Conservation (phyloP, 768 basidiomycete genomes). For the Mycena filopes region DNA sequence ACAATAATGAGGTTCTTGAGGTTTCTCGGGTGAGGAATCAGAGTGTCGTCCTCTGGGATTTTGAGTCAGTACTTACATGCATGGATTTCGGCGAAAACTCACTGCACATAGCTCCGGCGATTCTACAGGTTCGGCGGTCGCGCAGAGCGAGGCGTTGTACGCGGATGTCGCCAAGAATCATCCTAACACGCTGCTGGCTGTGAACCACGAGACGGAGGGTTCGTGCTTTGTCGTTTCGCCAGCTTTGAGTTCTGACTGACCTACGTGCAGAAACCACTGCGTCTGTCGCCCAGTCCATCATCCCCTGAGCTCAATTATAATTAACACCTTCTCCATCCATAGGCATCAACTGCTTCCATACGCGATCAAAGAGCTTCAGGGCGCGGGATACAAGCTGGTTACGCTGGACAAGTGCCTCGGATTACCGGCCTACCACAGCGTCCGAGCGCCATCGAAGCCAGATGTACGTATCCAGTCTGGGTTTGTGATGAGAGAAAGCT, state of each 20-base stretch:
- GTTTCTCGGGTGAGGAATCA: slow-evolving; percentile 48
- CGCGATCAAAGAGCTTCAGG: slow-evolving; percentile 49
- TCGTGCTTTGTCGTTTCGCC: neutral
- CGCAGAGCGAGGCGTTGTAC: slow-evolving; percentile 44
- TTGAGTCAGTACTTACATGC: slow-evolving; percentile 40
- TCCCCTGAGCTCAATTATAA: too few relatives aligned
- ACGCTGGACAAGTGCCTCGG: slow-evolving; percentile 56
- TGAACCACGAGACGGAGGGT: slow-evolving; percentile 21
- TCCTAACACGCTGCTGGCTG: neutral
- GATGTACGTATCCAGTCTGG: slow-evolving; percentile 45
- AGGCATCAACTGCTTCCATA: slow-evolving; percentile 50
- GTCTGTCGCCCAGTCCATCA: neutral
- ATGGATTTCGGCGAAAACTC: neutral
- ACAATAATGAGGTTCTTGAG: slow-evolving; percentile 58
- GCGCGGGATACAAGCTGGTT: slow-evolving; percentile 55
- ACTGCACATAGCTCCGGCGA: slow-evolving; percentile 47
- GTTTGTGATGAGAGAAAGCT: too few relatives aligned
- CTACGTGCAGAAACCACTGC: slow-evolving; percentile 5
- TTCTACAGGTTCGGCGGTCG: slow-evolving; percentile 43
- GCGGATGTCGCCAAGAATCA: slow-evolving; percentile 29
- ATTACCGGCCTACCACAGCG: slow-evolving; percentile 47
- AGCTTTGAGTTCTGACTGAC: neutral
- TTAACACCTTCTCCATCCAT: neutral
- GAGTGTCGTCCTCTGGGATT: slow-evolving; percentile 52
- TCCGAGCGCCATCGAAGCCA: slow-evolving; percentile 40